Evolutionary conservation across 2,329 filamentous ascomycete species (phyloP), one percentile per base, ranked within the genome.

Genomic region (Cercospora zeina): DNA sequence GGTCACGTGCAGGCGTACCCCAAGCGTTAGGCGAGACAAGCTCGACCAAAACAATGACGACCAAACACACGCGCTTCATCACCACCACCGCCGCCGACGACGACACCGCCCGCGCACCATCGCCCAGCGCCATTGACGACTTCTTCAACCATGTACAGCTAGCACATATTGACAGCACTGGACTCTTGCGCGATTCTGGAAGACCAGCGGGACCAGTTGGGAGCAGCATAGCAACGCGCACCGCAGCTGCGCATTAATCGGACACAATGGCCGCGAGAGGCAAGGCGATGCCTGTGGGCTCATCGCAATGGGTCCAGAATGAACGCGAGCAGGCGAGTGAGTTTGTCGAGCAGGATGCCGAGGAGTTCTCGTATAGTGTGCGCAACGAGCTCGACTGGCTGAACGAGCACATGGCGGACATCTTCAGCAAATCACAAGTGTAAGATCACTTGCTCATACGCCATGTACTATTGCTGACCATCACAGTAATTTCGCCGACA

Each of bases 351-450:
- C 85, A 91, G 60, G 95, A 97, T 76, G 85, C 90, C 59, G 93
- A 97, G 69, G 96, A 99, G 78, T 96, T 97, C 73, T 86, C 90
- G 47, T 97, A 90, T 78, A 91, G 92, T 31, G 93, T 91, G 65
- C 87, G 90, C 62, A 96, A 97, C 77, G 95, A 99, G 76, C 81
- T 97, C 72, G 93, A 97, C 75, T 99, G 95, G 95, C 82, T 99
- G 70, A 97, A 99, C 73, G 95, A 97, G 79, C 95, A 99, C 76
- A 97, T 99, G 93, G 86, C 87, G 54, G 91, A 96, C 66, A 91
- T 99, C 72, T 96, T 97, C 75, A 89, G 87, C 71, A 87, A 89
- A 70, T 89, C 92, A 73, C 87, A 93, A 77, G 85, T 92, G 95
- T 97, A 85, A 72, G 89, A 61, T 16, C 33, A 27, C 31, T 4